Base-by-base conservation (phyloP, 2,329 filamentous ascomycete genomes). In the Fusarium sororula region DNA sequence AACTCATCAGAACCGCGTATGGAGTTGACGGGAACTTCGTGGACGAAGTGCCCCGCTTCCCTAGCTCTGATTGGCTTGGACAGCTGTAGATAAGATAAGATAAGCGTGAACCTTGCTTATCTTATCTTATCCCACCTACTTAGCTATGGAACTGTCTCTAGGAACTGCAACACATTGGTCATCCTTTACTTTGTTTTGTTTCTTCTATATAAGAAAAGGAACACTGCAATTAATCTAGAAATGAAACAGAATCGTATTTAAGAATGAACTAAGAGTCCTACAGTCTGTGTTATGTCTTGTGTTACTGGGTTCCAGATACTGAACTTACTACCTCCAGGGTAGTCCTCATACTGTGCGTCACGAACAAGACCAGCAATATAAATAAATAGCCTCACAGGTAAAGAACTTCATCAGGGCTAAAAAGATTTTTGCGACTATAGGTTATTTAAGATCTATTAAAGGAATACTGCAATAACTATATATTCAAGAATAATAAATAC, bases 381-480 rank as follows among this genome's bases (percentile, higher is more conserved):
- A 24, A 42, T 1, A 11, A 24, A 7, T 17, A 2, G 1, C n/a
- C n/a, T 24, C 5, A 24, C 10, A n/a, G 13, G 14, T 3, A 15
- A 41, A 2, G 13, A 13, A 32, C 12, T 32, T 30, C 1, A 12
- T 12, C 5, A 12, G 30, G 30, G 11, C 30, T 30, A 30, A 5
- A 30, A 30, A 5, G 26, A 30, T 1, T 30, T 30, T 30, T 1
- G 11, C 30, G 4, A 30, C 4, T 12, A 30, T 12, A 30, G 11
- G 2, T 30, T 30, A 5, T 30, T 30, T 30, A 12, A 30, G 4
- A 12, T 30, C 30, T 30, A 30, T 4, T 13, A 30, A 11, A 30
- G 4, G 4, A 5, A 5, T 2, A 5, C 4, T 2, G 30, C 2
- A 13, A 17, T 9, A 15, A 3, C 6, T 9, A 42, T 1, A 7